Percentiles rank a stretch among this genome's conserved stretches.
These are phyloP conservation scores for Trichoderma breve DNA, from an alignment of 2,329 filamentous ascomycete species.

Conservation along the genomic window DNA sequence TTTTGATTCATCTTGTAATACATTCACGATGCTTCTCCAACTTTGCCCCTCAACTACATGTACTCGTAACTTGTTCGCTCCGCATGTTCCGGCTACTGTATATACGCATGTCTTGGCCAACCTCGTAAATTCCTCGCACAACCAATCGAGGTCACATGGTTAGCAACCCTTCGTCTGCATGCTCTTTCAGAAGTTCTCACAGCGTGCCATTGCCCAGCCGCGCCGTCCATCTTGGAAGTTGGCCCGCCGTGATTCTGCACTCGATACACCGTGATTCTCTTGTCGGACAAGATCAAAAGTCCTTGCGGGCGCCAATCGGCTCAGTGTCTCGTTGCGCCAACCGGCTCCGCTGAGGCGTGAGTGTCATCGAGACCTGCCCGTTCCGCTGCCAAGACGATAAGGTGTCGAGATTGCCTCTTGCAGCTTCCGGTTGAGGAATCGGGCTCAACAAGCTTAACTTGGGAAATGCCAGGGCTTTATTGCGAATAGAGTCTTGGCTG, in stretches of 20 bases:
- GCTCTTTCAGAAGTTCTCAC: neutral
- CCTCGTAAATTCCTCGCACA: neutral
- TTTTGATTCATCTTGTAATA: constrained; percentile 1
- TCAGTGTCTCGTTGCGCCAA: neutral
- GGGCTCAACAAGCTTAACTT: constrained; percentile 1
- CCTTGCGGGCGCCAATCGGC: constrained; percentile 1
- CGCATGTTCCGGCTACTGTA: neutral
- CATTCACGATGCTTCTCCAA: neutral
- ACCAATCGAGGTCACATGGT: neutral
- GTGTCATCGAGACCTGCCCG: neutral
- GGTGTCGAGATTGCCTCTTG: constrained; percentile 5
- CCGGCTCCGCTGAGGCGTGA: neutral
- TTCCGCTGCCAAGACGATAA: constrained; percentile 12
- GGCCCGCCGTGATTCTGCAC: neutral
- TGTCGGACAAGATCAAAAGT: neutral
- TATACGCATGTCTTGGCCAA: neutral
- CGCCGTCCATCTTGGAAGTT: constrained; percentile 1
- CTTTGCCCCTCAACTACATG: neutral
- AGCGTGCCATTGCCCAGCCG: constrained; percentile 6
- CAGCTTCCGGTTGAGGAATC: constrained; percentile 10
- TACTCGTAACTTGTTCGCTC: neutral
- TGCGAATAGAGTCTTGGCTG: constrained; percentile 3
- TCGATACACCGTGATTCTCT: neutral
- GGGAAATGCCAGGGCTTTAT: neutral
- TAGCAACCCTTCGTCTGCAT: neutral